phyloP scores from a whole-genome alignment of 257 asterid genomes.

The Leonotis leonurus region DNA sequence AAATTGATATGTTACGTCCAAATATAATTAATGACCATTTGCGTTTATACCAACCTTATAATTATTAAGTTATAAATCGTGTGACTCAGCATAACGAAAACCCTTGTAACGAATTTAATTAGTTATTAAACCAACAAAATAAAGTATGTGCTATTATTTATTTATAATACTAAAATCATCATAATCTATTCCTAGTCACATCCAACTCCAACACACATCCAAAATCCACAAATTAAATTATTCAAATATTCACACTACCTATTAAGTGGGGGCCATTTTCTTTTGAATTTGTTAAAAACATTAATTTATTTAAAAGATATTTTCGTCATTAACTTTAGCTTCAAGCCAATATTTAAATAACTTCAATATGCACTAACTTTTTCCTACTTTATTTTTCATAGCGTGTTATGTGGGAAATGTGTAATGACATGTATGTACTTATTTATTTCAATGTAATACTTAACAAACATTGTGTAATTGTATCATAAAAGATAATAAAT shows the following conservation, averaged over 20 bases:
- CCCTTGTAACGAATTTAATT: not conserved
- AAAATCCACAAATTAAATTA: not conserved
- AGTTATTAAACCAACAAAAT: not conserved
- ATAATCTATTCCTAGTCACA: slow-evolving; percentile 18
- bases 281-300: too few relatives aligned
- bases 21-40: not conserved
- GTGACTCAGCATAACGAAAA: not conserved
- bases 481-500: too few relatives aligned
- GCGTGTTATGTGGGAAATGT: slow-evolving; percentile 18
- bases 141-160: not conserved
- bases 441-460: not conserved
- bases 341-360: slow-evolving; percentile 6
- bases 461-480: too few relatives aligned
- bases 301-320: not conserved
- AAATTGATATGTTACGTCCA: not conserved
- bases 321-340: not conserved
- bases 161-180: not conserved
- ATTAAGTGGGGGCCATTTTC: too few relatives aligned
- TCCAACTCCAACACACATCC: slow-evolving; percentile 14
- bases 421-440: not conserved
- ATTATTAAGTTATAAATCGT: not conserved
- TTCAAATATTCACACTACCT: slow-evolving; percentile 1
- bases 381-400: not conserved
- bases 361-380: not conserved
- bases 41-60: not conserved